Base-by-base conservation (phyloP, 1,139 yeast species). In the Pichia sp. region DNA sequence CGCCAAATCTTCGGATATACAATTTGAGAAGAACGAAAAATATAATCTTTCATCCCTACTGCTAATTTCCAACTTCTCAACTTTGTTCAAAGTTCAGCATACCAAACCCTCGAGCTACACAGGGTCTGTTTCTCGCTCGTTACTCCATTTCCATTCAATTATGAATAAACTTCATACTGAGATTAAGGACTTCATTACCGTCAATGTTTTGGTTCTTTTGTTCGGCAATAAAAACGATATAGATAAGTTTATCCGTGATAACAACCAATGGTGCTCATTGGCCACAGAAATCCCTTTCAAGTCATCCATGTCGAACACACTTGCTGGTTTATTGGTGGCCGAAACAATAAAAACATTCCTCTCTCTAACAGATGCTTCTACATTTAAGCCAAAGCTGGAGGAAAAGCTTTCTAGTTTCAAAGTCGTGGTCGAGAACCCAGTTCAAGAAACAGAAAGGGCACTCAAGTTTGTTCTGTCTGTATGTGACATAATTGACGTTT, bases 221-320 rank as follows among this genome's bases (percentile, higher is more conserved):
- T 75, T 75, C 62, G 46, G 57, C 36, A 82, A 75, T 70, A 82
- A 75, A 67, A 89, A 75, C 69, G 84, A 69, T 52, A 72, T 75
- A 42, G 71, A 75, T 26, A 62, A 68, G 51, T 64, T 55, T 48
- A 59, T 66, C 49, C 72, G 77, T 57, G 65, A 72, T 15, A 77
- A 77, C 59, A 61, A 67, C 15, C 79, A 79, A 10, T 88, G 96
- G 96, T 71, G 75, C 56, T 60, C 72, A 11, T 69, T 89, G 47
- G 80, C 82, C 4, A 65, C 72, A 15, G 76, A 78, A 58, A 64
- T 86, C 49, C 97, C 97, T 6, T 90, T 88, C 64, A 77, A 71
- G 56, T 69, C 66, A 8, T 40, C 50, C 73, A 50, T 69, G 76
- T 48, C 81, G 76, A 31, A 72, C 69, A 57, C 69, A 71, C 13